phyloP scores from a whole-genome alignment of 805 yeast genomes.

The Grigorovia transvaalensis region DNA sequence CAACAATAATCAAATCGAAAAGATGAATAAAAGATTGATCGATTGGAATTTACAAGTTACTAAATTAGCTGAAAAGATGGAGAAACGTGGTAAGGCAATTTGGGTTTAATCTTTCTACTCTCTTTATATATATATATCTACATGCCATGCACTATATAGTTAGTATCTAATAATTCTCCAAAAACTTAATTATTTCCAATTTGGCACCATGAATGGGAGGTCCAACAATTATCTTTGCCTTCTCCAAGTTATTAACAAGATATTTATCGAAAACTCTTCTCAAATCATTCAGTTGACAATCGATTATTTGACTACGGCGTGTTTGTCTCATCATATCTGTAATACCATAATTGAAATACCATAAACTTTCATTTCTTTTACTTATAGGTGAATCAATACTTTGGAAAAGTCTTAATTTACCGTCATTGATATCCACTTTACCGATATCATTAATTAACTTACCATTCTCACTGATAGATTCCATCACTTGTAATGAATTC shows the following conservation, averaged over 20 bases:
- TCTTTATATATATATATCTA: background rate
- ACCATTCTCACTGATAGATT: conserved; percentile 42
- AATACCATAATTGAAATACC: conserved; percentile 55
- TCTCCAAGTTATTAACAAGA: conserved; percentile 1
- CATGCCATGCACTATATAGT: background rate
- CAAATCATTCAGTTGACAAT: conserved; percentile 53
- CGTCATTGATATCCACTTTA: conserved; percentile 78
- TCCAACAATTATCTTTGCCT: background rate
- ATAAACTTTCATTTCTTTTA: conserved; percentile 66
- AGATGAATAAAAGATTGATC: conserved; percentile 61
- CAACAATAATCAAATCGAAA: conserved; percentile 66
- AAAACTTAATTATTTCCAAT: background rate
- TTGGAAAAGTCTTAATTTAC: conserved; percentile 86
- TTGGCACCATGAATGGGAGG: background rate
- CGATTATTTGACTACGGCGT: conserved; percentile 66
- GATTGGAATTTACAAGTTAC: conserved; percentile 74
- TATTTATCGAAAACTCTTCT: conserved; percentile 58
- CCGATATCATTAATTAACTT: conserved; percentile 32
- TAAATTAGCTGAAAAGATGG: conserved; percentile 51
- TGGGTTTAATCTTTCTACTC: conserved; percentile 38
- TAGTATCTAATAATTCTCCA: background rate
- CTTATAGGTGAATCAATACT: conserved; percentile 82
- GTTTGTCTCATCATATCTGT: conserved; percentile 70
- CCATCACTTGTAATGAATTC: conserved; percentile 44
- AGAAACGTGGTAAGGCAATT: conserved; percentile 48